phyloP scores from a whole-genome alignment of 768 basidiomycete genomes.

The Candolleomyces eurysporus region DNA sequence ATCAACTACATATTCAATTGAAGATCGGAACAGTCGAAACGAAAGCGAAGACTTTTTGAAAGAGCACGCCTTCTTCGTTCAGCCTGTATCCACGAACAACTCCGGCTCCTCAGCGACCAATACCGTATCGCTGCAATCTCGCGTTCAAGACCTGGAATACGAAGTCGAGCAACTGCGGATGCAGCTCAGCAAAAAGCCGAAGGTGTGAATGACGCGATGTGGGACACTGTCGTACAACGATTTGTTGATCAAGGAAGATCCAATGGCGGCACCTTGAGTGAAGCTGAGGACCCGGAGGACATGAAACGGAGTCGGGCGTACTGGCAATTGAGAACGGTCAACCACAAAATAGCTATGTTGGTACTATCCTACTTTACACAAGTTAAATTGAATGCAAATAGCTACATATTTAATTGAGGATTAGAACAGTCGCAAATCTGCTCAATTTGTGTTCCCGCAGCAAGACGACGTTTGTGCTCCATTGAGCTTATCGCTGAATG shows the following conservation, averaged over 20 bases:
- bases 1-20: too few relatives aligned
- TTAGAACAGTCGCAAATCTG: not conserved
- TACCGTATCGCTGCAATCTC: constrained; percentile 46
- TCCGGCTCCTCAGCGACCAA: constrained; percentile 26
- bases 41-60: constrained; percentile 51
- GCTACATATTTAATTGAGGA: not conserved
- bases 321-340: too few relatives aligned
- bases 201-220: constrained; percentile 91
- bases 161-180: constrained; percentile 67
- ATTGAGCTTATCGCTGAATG: constrained; percentile 35
- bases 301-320: constrained; percentile 23
- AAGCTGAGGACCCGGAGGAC: constrained; percentile 17
- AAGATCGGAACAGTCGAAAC: too few relatives aligned
- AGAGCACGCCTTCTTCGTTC: constrained; percentile 69
- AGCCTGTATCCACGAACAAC: too few relatives aligned
- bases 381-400: too few relatives aligned
- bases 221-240: constrained; percentile 78
- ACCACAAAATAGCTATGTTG: too few relatives aligned
- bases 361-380: too few relatives aligned
- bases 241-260: constrained; percentile 34
- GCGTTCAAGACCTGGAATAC: constrained; percentile 65
- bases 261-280: constrained; percentile 11
- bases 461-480: not conserved
- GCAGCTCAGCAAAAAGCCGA: constrained; percentile 82
- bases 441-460: not conserved